phyloP scores from a whole-genome alignment of 164 flowering plant species.

The Protea cynaroides region DNA sequence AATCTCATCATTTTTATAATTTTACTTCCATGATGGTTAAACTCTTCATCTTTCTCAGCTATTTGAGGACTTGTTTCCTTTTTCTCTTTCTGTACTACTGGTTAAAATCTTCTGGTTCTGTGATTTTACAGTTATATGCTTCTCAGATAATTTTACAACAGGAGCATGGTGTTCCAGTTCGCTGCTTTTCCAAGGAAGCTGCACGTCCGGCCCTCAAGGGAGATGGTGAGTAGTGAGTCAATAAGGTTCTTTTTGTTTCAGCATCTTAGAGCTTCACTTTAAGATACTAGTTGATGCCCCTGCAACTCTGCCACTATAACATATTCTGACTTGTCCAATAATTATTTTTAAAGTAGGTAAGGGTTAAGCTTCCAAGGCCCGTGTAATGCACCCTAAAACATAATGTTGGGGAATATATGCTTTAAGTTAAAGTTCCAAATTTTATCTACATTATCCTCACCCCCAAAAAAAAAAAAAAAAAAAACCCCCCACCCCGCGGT shows the following conservation, averaged over 20 bases:
- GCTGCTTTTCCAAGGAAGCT: constrained; percentile 73
- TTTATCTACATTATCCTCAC: too few species aligned
- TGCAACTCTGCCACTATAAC: too few species aligned
- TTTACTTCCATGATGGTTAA: too few species aligned
- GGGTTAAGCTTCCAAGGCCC: too few species aligned
- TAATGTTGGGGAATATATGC: too few species aligned
- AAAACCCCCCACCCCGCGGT: too few species aligned
- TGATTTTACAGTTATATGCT: constrained; percentile 41
- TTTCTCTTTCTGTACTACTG: neutral
- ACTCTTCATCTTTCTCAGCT: neutral
- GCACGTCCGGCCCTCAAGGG: constrained; percentile 59
- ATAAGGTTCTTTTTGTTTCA: neutral
- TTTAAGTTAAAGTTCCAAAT: too few species aligned
- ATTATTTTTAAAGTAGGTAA: too few species aligned
- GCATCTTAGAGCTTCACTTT: neutral
- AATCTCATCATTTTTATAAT: neutral
- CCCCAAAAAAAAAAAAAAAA: too few species aligned
- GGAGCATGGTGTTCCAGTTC: constrained; percentile 44
- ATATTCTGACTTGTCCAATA: too few species aligned
- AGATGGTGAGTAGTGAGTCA: constrained; percentile 66
- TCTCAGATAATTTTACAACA: constrained; percentile 37
- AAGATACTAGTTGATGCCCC: too few species aligned
- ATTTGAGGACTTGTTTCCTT: neutral
- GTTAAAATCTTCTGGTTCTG: neutral
- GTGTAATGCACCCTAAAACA: too few species aligned